phyloP scores from a whole-genome alignment of 345 rosid species.

The Aurinia saxatilis region DNA sequence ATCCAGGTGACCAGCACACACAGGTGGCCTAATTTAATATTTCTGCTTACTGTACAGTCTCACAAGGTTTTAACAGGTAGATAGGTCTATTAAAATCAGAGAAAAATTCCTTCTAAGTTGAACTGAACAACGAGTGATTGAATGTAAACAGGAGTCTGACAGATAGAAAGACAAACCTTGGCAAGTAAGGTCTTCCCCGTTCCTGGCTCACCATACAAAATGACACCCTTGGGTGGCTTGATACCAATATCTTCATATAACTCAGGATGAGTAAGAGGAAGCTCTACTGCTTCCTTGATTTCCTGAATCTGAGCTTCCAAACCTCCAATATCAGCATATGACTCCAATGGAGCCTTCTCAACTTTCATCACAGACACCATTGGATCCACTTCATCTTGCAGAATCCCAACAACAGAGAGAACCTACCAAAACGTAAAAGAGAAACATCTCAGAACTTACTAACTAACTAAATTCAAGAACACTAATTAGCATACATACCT shows the following conservation, averaged over 20 bases:
- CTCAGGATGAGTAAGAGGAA: constrained; percentile 97
- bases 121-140: background rate
- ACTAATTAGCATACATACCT: constrained; percentile 49
- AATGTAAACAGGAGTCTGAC: background rate
- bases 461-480: background rate
- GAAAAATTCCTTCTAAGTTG: too few relatives aligned
- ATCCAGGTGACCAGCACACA: background rate
- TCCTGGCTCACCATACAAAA: constrained; percentile 97
- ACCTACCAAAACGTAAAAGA: constrained; percentile 37
- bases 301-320: constrained; percentile 99
- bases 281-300: constrained; percentile 98
- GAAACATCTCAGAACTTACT: background rate
- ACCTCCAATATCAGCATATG: constrained; percentile 98
- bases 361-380: constrained; percentile 99
- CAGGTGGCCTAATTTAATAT: background rate
- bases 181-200: constrained; percentile 99
- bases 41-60: background rate
- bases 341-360: constrained; percentile 96
- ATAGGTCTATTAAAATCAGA: too few relatives aligned
- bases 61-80: background rate
- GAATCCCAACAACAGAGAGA: constrained; percentile 91
- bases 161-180: constrained; percentile 45
- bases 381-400: constrained; percentile 98
- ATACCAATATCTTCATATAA: constrained; percentile 98
- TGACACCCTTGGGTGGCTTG: constrained; percentile 98